Evolutionary conservation across 495 filamentous ascomycete genomes (phyloP).

Genomic region (Terfezia claveryi): DNA sequence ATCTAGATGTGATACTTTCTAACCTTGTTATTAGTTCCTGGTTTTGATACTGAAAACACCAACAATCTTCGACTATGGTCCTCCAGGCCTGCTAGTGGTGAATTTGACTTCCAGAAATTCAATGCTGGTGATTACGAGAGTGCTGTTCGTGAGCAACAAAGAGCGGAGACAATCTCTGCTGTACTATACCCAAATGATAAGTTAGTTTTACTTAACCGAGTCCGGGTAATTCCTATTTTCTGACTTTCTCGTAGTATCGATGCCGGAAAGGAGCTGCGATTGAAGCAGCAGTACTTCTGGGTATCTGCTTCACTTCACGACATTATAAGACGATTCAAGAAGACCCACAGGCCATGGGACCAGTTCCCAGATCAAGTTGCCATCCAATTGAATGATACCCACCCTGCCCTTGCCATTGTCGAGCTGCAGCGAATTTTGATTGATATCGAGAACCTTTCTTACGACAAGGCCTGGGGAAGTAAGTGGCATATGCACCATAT

Average conservation of each 20-base stretch:
- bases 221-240: background rate
- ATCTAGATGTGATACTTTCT: background rate
- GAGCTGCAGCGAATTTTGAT: conserved; percentile 83
- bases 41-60: conserved; percentile 68
- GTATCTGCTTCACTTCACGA: conserved; percentile 89
- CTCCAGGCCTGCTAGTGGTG: conserved; percentile 84
- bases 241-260: conserved; percentile 30
- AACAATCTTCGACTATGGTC: conserved; percentile 96
- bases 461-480: conserved; percentile 83
- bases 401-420: conserved; percentile 87
- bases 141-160: conserved; percentile 86
- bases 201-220: background rate
- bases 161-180: conserved; percentile 90
- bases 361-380: conserved; percentile 89
- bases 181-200: conserved; percentile 97
- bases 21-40: conserved; percentile 50
- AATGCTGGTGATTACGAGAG: conserved; percentile 95
- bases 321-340: conserved; percentile 94
- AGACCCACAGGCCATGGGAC: conserved; percentile 71
- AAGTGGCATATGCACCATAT: conserved; percentile 27
- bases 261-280: conserved; percentile 81
- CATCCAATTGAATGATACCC: conserved; percentile 95
- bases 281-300: conserved; percentile 99
- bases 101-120: conserved; percentile 99
- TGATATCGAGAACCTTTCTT: conserved; percentile 72